Evolutionary conservation across 257 asterid species (phyloP), one percentile per base, ranked within the genome.

Genomic region (Nicotiana tabacum): DNA sequence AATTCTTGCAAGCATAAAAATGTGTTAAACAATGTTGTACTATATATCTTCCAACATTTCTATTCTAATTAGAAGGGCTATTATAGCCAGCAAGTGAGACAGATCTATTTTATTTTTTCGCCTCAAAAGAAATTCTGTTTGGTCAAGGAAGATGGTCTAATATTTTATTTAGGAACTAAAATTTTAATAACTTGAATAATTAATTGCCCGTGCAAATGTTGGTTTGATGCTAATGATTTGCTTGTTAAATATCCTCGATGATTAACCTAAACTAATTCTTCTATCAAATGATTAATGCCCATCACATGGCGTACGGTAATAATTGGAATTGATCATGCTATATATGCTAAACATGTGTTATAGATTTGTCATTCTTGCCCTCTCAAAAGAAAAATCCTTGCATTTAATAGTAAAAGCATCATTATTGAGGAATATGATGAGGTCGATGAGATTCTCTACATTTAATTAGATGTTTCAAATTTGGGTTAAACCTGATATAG

Each of bases 261-360:
- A 12, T 72, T 72, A 12, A 46, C 61, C 13, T 21, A 72, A 72
- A 6, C 7, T 21, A 46, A 24, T 72, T 70, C 4, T 72, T 69
- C 6, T 72, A 24, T 72, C 24, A 72, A 46, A 2, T 13, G 58
- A 70, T 39, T 46, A 43, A 21, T 72, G 61, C n/a, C 27, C 79
- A 46, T 72, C 78, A 72, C 78, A 72, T 72, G 79, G 79, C 3
- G 37, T 46, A 72, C 46, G 61, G 79, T 46, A 6, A 72, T 72
- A 35, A 72, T 46, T 72, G 24, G 1, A 24, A 72, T 46, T 24
- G 48, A 72, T 46, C 39, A 24, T 46, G 9, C 6, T 72, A 72
- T 46, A 65, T 15, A 43, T 70, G 58, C 55, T 43, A 11, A 70
- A 70, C 27, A n/a, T n/a, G 9, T 13, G 58, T 70, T 11, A 21